Percentiles rank a stretch among this genome's conserved stretches.
phyloP scores from a whole-genome alignment of 139 green algal genomes.

The Chlamydomonas applanata region DNA sequence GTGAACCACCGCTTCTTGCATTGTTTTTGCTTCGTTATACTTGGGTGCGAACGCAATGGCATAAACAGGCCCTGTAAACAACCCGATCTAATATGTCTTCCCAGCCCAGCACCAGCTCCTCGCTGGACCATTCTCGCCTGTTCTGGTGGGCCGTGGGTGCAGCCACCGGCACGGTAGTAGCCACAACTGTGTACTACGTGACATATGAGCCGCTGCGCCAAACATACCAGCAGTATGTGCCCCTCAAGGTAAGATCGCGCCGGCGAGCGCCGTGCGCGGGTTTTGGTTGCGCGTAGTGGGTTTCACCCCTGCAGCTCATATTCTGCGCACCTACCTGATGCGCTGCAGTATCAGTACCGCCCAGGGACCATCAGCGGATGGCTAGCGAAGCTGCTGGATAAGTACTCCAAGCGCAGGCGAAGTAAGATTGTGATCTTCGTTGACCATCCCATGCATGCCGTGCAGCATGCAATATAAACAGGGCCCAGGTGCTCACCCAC shows the following conservation, averaged over 20 bases:
- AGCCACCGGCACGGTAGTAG: too few relatives aligned
- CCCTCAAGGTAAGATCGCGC: conserved; percentile 32
- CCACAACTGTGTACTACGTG: too few relatives aligned
- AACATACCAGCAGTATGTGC: conserved; percentile 39
- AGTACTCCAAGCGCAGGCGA: conserved; percentile 75
- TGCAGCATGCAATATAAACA: too few relatives aligned
- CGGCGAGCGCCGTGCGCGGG: background rate
- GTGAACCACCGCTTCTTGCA: too few relatives aligned
- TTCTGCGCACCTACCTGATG: background rate
- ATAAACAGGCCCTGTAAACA: too few relatives aligned
- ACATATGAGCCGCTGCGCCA: too few relatives aligned
- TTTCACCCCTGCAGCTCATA: background rate
- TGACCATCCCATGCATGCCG: background rate
- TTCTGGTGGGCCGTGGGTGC: too few relatives aligned
- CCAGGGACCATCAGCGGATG: conserved; percentile 85
- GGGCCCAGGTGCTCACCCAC: background rate
- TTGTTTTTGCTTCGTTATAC: too few relatives aligned
- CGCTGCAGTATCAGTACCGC: conserved; percentile 84
- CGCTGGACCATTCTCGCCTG: too few relatives aligned
- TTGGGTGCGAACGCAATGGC: too few relatives aligned
- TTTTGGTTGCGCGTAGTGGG: background rate
- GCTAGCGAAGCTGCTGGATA: conserved; percentile 66
- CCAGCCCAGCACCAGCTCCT: too few relatives aligned
- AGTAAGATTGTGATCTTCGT: conserved; percentile 38
- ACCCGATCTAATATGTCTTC: too few relatives aligned